Conservation (phyloP, 768 basidiomycete species). For the Boletus edulis region DNA sequence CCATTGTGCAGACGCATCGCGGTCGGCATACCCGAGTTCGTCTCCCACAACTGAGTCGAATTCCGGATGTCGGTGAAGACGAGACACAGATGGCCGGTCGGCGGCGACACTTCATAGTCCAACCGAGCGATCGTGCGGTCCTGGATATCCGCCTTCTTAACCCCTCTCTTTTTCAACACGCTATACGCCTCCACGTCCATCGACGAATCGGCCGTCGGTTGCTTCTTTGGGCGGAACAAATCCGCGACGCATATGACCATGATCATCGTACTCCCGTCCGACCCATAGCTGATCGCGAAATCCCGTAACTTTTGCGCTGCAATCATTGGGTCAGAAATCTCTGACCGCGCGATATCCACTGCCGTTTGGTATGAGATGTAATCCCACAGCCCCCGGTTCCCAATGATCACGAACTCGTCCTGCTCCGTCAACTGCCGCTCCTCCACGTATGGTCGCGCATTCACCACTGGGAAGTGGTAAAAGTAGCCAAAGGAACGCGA, state of each 20-base stretch:
- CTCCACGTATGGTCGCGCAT: constrained; percentile 80
- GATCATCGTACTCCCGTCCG: constrained; percentile 92
- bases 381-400: constrained; percentile 91
- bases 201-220: constrained; percentile 30
- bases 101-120: constrained; percentile 77
- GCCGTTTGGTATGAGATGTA: constrained; percentile 93
- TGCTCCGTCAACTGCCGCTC: constrained; percentile 68
- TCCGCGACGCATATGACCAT: constrained; percentile 91
- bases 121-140: constrained; percentile 64
- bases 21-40: constrained; percentile 90
- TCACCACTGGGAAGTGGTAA: constrained; percentile 85
- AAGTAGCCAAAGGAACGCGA: constrained; percentile 96
- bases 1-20: constrained; percentile 90
- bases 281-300: constrained; percentile 95
- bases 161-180: constrained; percentile 29
- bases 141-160: constrained; percentile 47
- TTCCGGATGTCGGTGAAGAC: constrained; percentile 99
- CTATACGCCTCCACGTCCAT: constrained; percentile 38
- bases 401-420: constrained; percentile 97
- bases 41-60: constrained; percentile 96
- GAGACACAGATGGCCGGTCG: constrained; percentile 83
- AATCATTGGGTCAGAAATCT: constrained; percentile 69
- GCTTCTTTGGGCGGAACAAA: constrained; percentile 60
- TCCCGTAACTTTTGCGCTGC: constrained; percentile 97
- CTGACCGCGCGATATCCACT: constrained; percentile 88